These are phyloP conservation scores for Solidago caesia DNA, from an alignment of 129 eudicot genomes.

Conservation along the genomic window DNA sequence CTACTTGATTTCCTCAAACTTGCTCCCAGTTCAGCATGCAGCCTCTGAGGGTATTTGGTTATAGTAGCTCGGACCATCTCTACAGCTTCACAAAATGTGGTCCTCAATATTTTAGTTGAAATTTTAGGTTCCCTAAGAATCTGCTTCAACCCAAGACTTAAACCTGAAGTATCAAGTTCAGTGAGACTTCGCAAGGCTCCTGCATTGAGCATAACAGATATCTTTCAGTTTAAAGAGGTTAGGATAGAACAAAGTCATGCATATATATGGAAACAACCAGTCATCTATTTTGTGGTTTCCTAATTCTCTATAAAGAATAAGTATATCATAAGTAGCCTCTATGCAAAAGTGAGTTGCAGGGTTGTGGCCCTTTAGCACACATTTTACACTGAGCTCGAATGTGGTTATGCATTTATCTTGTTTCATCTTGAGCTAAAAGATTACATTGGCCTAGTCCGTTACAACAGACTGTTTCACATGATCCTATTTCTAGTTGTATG, in stretches of 20 bases:
- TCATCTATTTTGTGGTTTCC: neutral
- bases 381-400: no score
- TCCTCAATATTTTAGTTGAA: conserved; percentile 43
- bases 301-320: neutral
- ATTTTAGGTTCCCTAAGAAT: conserved; percentile 48
- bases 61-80: conserved; percentile 50
- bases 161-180: conserved; percentile 31
- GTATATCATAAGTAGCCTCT: neutral
- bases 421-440: neutral
- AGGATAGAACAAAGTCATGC: neutral
- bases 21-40: conserved; percentile 28
- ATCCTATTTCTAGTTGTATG: neutral
- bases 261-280: neutral
- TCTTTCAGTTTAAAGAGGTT: neutral
- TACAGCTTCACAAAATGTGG: conserved; percentile 57
- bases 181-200: conserved; percentile 32
- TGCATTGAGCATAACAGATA: conserved; percentile 34
- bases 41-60: conserved; percentile 32
- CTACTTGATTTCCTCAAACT: conserved; percentile 27
- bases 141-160: conserved; percentile 62
- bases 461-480: neutral
- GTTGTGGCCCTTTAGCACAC: no score
- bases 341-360: no score
- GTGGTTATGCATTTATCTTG: neutral
- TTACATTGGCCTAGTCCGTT: neutral